These are phyloP conservation scores for Acacia confusa DNA, from an alignment of 306 rosid genomes.

Conservation along the genomic window DNA sequence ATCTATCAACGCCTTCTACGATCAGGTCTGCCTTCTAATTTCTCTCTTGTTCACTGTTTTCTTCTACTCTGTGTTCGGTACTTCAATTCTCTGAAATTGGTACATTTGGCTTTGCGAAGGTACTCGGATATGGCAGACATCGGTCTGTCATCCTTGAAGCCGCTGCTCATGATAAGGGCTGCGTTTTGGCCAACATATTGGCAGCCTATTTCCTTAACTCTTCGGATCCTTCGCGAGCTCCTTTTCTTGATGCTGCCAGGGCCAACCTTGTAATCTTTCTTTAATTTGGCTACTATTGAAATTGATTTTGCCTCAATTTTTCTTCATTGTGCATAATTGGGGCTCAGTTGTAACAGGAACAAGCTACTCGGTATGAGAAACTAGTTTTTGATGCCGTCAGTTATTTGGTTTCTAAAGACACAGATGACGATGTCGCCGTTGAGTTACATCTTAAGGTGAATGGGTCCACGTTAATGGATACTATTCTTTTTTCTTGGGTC, in stretches of 20 bases:
- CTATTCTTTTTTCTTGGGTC: not conserved
- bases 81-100: conserved; percentile 32
- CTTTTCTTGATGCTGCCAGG: conserved; percentile 57
- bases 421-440: conserved; percentile 75
- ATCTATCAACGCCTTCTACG: conserved; percentile 68
- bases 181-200: conserved; percentile 81
- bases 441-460: conserved; percentile 66
- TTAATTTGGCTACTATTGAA: not conserved
- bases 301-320: not conserved
- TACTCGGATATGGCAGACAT: conserved; percentile 67
- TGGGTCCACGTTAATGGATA: not conserved
- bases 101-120: conserved; percentile 42
- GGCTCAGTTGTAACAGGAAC: conserved; percentile 54
- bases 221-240: conserved; percentile 56
- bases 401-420: conserved; percentile 59
- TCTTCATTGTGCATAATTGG: not conserved
- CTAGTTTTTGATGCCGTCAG: conserved; percentile 59
- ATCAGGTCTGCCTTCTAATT: conserved; percentile 56
- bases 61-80: not conserved
- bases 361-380: conserved; percentile 80
- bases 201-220: conserved; percentile 59
- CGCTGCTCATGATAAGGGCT: conserved; percentile 53
- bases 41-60: not conserved
- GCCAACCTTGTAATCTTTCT: conserved; percentile 53
- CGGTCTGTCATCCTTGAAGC: conserved; percentile 81